phyloP scores from a whole-genome alignment of 805 yeast genomes.

The Ogataea saltuana region DNA sequence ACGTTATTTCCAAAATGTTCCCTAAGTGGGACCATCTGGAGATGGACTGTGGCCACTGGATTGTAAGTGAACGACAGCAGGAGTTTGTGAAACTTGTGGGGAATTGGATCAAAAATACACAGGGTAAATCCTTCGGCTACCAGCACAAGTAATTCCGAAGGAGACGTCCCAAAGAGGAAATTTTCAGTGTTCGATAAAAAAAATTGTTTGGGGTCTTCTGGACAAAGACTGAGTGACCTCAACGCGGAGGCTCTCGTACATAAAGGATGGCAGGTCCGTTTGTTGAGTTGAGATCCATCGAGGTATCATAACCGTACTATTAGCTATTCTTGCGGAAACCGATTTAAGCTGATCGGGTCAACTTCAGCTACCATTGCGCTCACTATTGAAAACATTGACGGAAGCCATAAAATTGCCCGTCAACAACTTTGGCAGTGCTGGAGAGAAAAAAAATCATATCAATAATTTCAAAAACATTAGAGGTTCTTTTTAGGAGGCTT shows the following conservation, averaged over 20 bases:
- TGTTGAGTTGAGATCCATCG: no score
- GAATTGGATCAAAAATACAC: constrained; percentile 41
- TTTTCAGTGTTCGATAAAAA: constrained; percentile 21
- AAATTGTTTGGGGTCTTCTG: background rate
- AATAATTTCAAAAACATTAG: no score
- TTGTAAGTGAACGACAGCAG: constrained; percentile 76
- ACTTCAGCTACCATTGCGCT: no score
- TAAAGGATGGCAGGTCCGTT: no score
- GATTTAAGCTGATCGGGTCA: no score
- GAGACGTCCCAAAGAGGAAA: constrained; percentile 19
- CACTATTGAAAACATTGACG: no score
- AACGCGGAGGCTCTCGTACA: no score
- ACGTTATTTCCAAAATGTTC: constrained; percentile 40
- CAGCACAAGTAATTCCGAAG: constrained; percentile 17
- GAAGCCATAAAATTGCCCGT: no score
- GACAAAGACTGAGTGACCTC: no score
- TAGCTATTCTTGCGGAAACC: no score
- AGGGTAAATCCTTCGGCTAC: constrained; percentile 14
- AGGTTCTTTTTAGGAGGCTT: no score
- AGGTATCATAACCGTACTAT: no score
- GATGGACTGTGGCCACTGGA: constrained; percentile 88
- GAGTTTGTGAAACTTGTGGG: constrained; percentile 64
- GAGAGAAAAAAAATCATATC: background rate
- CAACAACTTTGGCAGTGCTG: background rate
- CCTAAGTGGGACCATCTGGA: constrained; percentile 69